Percentiles rank a stretch among this genome's conserved stretches.
phyloP scores from a whole-genome alignment of 768 basidiomycete species.

The Nevesoporus exiguus region DNA sequence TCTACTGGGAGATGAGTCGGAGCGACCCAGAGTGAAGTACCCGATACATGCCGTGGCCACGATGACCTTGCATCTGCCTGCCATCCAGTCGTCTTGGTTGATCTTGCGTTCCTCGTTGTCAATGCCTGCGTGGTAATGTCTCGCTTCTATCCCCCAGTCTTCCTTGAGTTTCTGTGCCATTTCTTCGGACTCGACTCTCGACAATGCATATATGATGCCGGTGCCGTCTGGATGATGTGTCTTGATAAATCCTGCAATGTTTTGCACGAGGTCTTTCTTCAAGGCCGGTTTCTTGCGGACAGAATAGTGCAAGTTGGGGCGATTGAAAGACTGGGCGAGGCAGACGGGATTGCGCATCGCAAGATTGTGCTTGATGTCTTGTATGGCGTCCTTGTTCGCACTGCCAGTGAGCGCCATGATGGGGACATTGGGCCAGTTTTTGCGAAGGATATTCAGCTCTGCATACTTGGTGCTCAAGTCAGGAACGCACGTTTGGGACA shows the following conservation, averaged over 20 bases:
- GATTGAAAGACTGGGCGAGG: conserved; percentile 86
- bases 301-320: conserved; percentile 83
- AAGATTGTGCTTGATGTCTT: conserved; percentile 75
- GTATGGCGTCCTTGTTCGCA: conserved; percentile 71
- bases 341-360: conserved; percentile 52
- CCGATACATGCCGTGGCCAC: conserved; percentile 76
- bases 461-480: conserved; percentile 51
- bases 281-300: conserved; percentile 48
- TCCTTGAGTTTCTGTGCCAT: conserved; percentile 66
- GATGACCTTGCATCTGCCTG: conserved; percentile 69
- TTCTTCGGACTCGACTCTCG: conserved; percentile 73
- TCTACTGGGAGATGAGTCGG: conserved; percentile 40
- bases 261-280: conserved; percentile 44
- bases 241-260: conserved; percentile 70
- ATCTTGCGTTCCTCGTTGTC: conserved; percentile 53
- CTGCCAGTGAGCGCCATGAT: conserved; percentile 98
- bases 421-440: conserved; percentile 73
- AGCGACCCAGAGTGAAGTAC: background rate
- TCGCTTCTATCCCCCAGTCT: conserved; percentile 54
- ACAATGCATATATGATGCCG: conserved; percentile 84
- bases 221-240: conserved; percentile 52
- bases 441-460: conserved; percentile 61
- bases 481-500: conserved; percentile 4
- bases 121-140: conserved; percentile 88
- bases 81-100: conserved; percentile 72